Base-by-base conservation (phyloP, 306 rosid species). In the Quercus rubra region DNA sequence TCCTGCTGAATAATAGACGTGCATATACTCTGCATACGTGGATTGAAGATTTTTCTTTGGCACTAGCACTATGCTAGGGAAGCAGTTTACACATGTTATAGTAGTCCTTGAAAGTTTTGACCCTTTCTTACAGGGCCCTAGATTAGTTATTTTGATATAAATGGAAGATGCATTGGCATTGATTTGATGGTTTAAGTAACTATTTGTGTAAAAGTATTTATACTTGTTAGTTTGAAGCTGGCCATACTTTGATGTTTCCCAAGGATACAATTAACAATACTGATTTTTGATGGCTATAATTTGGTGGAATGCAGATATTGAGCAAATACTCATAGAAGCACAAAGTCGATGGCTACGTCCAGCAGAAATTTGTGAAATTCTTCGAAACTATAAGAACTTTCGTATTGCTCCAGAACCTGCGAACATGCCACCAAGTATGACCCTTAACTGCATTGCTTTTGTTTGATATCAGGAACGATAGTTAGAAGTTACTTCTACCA, bases 281-380 rank as follows among this genome's bases (percentile, higher is more conserved):
- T 69, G 23, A 72, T 76, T 1, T 63, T 55, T 68, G 46, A 73
- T 89, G 57, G 52, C 23, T 59, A n/a, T 81, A 3, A 70, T 87
- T 13, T 74, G 43, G 51, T 83, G 83, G 76, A 70, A 71, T 78
- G 80, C 90, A 94, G 97, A 84, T 87, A 85, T 92, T 77, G 72
- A 81, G 69, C 94, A 89, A 70, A 88, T 90, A 73, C 80, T 86
- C 33, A 10, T 71, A n/a, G 96, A 94, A 84, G 98, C 97, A 49
- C 92, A 92, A 30, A 83, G 88, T 77, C 91, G 98, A 84, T 94
- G 98, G 98, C 82, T 94, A 27, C 98, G 97, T 38, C 97, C 97
- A 31, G 94, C 91, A 73, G 97, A 94, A 82, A 90, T 94, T 74
- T 94, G 97, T 67, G 92, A 84, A 89, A 90, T 94, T 86, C 97